These are phyloP conservation scores for Trichosporon asahii DNA, from an alignment of 1,284 basidiomycete genomes.

Conservation along the genomic window DNA sequence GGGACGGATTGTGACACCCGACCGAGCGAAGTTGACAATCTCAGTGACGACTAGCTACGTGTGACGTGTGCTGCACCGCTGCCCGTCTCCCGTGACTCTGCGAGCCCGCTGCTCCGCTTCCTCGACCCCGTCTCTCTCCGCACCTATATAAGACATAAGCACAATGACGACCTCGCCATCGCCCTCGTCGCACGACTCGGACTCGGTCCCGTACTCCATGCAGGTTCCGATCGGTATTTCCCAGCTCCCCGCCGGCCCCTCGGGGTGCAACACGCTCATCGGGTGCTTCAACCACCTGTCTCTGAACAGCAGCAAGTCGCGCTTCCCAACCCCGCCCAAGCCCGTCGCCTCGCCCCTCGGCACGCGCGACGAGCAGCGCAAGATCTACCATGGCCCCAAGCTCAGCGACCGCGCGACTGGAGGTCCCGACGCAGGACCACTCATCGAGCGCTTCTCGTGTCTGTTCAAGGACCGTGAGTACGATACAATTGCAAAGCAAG, in stretches of 20 bases:
- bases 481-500: too few relatives aligned
- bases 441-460: slow-evolving; percentile 49
- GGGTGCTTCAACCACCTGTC: slow-evolving; percentile 36
- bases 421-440: slow-evolving; percentile 47
- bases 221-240: slow-evolving; percentile 27
- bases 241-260: slow-evolving; percentile 31
- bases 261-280: slow-evolving; percentile 38
- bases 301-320: slow-evolving; percentile 24
- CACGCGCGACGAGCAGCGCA: slow-evolving; percentile 37
- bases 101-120: too few relatives aligned
- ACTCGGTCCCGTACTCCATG: slow-evolving; percentile 10
- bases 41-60: background rate
- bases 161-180: background rate
- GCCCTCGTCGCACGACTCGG: background rate
- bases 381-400: slow-evolving; percentile 44
- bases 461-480: slow-evolving; percentile 48
- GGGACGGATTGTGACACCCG: background rate
- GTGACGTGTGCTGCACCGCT: background rate
- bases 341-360: slow-evolving; percentile 35
- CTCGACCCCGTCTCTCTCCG: background rate
- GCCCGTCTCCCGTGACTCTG: background rate
- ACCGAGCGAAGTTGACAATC: background rate
- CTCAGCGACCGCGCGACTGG: slow-evolving; percentile 45
- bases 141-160: background rate
- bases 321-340: slow-evolving; percentile 7